Conservation (phyloP, 768 basidiomycete species). For the Kwoniella bestiolae region DNA sequence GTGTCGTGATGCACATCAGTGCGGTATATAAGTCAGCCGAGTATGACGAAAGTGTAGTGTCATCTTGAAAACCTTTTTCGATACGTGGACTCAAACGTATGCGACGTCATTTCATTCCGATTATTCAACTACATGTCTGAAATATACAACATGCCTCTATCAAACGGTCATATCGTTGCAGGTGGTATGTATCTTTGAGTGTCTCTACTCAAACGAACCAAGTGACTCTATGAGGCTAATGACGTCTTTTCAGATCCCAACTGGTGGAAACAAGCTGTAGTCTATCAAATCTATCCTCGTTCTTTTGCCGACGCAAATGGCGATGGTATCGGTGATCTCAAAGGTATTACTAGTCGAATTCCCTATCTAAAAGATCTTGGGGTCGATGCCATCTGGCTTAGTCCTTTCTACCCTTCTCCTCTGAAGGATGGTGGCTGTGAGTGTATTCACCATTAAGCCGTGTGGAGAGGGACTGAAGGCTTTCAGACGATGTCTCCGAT, state of each 20-base stretch:
- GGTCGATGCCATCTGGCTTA: slow-evolving; percentile 47
- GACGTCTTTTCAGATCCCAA: slow-evolving; percentile 16
- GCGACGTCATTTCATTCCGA: too few species aligned
- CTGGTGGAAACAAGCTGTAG: slow-evolving; percentile 49
- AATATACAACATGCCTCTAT: neutral
- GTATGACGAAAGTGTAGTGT: too few species aligned
- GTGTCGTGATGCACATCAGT: too few species aligned
- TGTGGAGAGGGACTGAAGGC: too few species aligned
- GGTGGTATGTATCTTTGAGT: neutral
- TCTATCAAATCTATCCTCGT: slow-evolving; percentile 52
- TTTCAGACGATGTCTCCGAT: slow-evolving; percentile 48
- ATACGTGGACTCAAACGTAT: too few species aligned
- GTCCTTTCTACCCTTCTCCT: slow-evolving; percentile 47
- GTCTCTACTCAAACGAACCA: too few species aligned
- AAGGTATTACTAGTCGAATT: slow-evolving; percentile 41
- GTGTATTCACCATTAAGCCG: neutral
- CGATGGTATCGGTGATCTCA: slow-evolving; percentile 47
- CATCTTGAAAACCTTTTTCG: too few species aligned
- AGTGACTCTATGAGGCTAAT: slow-evolving; percentile 8
- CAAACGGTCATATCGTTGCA: neutral
- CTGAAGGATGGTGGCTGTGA: slow-evolving; percentile 52
- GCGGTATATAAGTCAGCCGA: neutral
- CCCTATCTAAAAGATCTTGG: slow-evolving; percentile 39
- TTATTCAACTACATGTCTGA: too few species aligned
- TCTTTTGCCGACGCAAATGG: slow-evolving; percentile 48